These are phyloP conservation scores for Tulasnella sp. DNA, from an alignment of 768 basidiomycete genomes.

Conservation along the genomic window DNA sequence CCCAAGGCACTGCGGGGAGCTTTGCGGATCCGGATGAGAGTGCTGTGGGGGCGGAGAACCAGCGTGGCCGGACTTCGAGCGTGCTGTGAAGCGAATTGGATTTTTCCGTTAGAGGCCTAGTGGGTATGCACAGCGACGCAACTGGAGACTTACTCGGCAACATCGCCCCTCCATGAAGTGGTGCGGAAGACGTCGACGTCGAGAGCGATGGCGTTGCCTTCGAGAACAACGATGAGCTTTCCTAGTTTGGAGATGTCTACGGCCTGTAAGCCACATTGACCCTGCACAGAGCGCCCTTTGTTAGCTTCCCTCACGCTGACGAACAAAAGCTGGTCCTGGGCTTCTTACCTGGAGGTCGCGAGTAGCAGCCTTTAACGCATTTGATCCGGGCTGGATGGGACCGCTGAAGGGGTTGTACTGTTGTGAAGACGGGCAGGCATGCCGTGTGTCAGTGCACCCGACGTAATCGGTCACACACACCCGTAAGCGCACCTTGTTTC, in stretches of 20 bases:
- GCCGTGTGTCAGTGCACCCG: conserved; percentile 3
- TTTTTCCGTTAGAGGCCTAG: conserved; percentile 1
- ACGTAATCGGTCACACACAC: conserved; percentile 4
- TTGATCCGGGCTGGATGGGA: conserved; percentile 4
- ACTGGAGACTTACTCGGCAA: conserved; percentile 4
- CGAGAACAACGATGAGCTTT: conserved; percentile 22
- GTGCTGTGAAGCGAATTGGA: not conserved
- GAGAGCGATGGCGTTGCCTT: conserved; percentile 22
- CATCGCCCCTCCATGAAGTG: conserved; percentile 24
- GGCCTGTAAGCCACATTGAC: conserved; percentile 19
- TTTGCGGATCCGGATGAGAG: not conserved
- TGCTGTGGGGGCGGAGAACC: conserved; percentile 18
- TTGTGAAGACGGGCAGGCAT: not conserved
- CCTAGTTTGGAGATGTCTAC: conserved; percentile 24
- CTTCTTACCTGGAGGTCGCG: conserved; percentile 12
- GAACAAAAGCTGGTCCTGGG: not conserved
- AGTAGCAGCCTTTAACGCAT: conserved; percentile 12
- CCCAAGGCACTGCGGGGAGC: conserved; percentile 16
- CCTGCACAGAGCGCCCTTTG: not conserved
- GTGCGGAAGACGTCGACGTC: conserved; percentile 24
- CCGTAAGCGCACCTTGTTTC: conserved; percentile 17
- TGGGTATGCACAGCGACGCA: not conserved
- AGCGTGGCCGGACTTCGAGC: conserved; percentile 16
- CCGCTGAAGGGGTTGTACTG: conserved; percentile 26
- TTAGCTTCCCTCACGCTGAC: not conserved